Evolutionary conservation across 2,329 filamentous ascomycete species (phyloP), one percentile per base, ranked within the genome.

Genomic region (Fusarium multiceps): DNA sequence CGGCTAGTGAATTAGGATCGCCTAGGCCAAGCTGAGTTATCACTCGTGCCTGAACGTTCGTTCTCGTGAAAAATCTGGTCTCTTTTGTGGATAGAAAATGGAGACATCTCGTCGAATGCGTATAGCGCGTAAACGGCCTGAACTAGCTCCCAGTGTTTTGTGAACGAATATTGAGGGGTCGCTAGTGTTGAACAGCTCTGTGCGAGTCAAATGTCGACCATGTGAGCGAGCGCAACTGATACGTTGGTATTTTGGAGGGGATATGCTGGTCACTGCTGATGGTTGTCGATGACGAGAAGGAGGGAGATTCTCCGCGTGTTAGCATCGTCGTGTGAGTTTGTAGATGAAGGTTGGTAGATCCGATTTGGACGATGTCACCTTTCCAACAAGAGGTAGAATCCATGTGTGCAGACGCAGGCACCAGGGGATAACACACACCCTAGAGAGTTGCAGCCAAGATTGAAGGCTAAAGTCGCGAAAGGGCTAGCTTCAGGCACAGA

Each of bases 401-500:
- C 68, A 61, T 58, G 68, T 58, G 69, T 21, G 37, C 34, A 49
- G 46, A 45, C 45, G 53, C 68, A 57, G 56, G 40, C 51, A 71
- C 49, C 49, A 51, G 49, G 34, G 51, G 43, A 54, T 62, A 65
- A 71, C 23, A 65, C 66, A 55, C 54, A 55, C 56, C 62, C 65
- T 58, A 56, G 55, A 50, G 41, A 40, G 43, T 55, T 69, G 63
- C 56, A 66, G 55, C 60, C 63, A 70, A 58, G 43, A 27, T 66
- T 51, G 43, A 45, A 48, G 41, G 25, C 60, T 48, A 63, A 40
- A 40, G 16, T 56, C 40, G 28, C 7, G 72, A 66, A 53, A 8
- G 75, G 79, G 55, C 73, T 79, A 80, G 81, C 75, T 74, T 68
- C 80, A 82, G 79, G 80, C 66, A 82, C 80, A 76, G 68, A 34